phyloP scores from a whole-genome alignment of 2,329 filamentous ascomycete genomes.

The Calonectria pseudoturangicola region DNA sequence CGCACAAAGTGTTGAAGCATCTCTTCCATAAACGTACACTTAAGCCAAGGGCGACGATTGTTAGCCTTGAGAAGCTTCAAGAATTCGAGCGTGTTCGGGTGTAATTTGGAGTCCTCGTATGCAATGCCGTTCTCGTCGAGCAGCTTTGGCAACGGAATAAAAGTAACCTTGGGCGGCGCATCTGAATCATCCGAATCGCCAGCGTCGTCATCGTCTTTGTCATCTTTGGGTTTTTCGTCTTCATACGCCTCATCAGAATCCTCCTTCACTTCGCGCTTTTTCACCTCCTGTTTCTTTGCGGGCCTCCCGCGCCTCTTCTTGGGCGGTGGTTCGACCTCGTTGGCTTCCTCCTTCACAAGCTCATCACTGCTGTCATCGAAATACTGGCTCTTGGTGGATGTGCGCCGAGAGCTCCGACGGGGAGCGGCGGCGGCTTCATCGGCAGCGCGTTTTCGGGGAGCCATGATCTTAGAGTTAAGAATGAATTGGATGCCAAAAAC shows the following conservation, averaged over 20 bases:
- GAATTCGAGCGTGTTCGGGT: constrained; percentile 76
- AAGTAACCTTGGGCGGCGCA: constrained; percentile 58
- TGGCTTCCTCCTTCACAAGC: constrained; percentile 39
- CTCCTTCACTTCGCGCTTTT: constrained; percentile 39
- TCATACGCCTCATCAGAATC: constrained; percentile 54
- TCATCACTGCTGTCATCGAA: constrained; percentile 62
- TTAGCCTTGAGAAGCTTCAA: constrained; percentile 75
- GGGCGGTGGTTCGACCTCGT: constrained; percentile 51
- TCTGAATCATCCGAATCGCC: constrained; percentile 58
- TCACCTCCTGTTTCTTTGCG: constrained; percentile 2
- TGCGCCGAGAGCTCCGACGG: constrained; percentile 69
- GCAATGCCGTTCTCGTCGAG: constrained; percentile 59
- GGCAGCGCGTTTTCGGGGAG: constrained; percentile 62
- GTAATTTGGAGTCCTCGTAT: constrained; percentile 72
- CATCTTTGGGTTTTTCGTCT: constrained; percentile 51
- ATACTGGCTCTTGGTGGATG: constrained; percentile 71
- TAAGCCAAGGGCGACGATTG: constrained; percentile 76
- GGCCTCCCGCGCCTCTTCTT: constrained; percentile 56
- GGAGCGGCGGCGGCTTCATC: constrained; percentile 55
- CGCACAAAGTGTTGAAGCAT: neutral
- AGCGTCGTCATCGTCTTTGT: constrained; percentile 48
- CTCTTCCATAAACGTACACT: constrained; percentile 62
- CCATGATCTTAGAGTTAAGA: constrained; percentile 55
- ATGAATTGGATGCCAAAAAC: neutral
- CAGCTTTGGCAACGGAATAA: constrained; percentile 61